Evolutionary conservation across 345 rosid genomes (phyloP).

Genomic region (Eucalyptus marginata): DNA sequence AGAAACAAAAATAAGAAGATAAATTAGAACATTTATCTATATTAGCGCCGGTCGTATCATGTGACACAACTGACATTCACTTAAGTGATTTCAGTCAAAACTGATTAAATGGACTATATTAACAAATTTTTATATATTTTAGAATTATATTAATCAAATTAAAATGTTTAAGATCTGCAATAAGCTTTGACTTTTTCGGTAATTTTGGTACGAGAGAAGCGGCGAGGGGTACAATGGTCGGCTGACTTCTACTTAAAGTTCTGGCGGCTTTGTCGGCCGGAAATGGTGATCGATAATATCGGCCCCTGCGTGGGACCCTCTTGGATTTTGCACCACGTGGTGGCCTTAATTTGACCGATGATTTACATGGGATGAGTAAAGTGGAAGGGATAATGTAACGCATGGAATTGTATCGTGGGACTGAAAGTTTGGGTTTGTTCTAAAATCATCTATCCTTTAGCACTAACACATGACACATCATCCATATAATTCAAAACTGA

Average conservation of each 20-base stretch:
- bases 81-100: neutral
- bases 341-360: neutral
- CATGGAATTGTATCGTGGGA: neutral
- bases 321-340: neutral
- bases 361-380: neutral
- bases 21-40: no score
- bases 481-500: neutral
- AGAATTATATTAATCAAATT: no score
- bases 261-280: neutral
- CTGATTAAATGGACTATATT: accelerated
- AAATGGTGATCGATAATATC: neutral
- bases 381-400: neutral
- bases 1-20: no score
- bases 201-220: neutral
- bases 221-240: neutral
- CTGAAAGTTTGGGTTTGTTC: neutral
- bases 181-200: neutral
- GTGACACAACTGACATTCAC: accelerated
- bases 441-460: neutral
- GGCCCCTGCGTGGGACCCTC: neutral
- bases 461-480: neutral
- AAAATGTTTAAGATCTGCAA: no score
- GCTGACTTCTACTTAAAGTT: neutral
- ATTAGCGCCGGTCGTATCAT: accelerated
- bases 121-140: no score